Evolutionary conservation across 257 asterid species (phyloP), one percentile per base, ranked within the genome.

Genomic region (Misopates orontium): DNA sequence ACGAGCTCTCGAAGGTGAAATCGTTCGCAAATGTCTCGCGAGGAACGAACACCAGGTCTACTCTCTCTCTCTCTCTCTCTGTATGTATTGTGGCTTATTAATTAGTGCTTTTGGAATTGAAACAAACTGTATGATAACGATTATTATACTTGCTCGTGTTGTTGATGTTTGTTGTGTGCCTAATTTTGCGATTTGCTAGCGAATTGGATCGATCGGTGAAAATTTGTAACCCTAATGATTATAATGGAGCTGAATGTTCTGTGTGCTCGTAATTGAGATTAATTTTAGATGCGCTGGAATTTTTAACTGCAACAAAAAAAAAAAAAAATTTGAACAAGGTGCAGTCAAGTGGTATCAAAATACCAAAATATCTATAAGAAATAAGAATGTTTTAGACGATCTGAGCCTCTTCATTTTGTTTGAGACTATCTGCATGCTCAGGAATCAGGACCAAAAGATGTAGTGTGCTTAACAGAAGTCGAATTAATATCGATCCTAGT

Each of bases 1-100:
- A 32, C 97, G 97, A 39, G 90, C 99, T 47, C 97, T 93, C 69
- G 99, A 93, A 77, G 99, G 97, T 28, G 99, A 93, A 86, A 93
- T 93, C 66, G 97, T 93, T 31, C 95, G 98, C 67, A 93, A 93
- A 76, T 93, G 98, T 81, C 99, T 93, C 68, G 87, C 96, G 51
- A 96, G 99, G 76, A 87, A 67, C 67, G 95, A 88, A 60, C 94
- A 85, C 48, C 98, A 88, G 98, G 98, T 88, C 41, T 31, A 23
- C 22, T 56, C 71, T 19, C 40, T 17, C 31, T 39, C 41, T 70
- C 18, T 55, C 9, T 62, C 10, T 5, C 3, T 64, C 14, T 62
- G 13, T 64, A n/a, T 60, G 15, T 25, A 51, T 40, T 4, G 58
- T 25, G 53, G 39, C 36, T 47, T 49, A 11, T 47, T 22, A 49